Conservation (phyloP, 257 asterid species). For the Oldenlandia corymbosa region DNA sequence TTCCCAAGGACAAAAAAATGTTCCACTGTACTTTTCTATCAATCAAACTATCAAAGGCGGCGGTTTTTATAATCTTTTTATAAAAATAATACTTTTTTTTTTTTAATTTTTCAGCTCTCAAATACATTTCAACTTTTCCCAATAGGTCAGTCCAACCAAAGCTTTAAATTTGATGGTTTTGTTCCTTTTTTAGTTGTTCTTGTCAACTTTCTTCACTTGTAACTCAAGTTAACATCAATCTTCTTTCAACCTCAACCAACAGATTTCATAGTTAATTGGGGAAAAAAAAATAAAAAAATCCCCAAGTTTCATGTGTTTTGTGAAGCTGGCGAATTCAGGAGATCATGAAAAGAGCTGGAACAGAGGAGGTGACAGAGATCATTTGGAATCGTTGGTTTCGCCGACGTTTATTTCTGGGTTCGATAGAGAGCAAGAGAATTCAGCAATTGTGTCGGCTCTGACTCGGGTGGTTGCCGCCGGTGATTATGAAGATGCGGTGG, state of each 20-base stretch:
- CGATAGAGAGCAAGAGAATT: slow-evolving; percentile 61
- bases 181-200: too few relatives aligned
- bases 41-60: too few relatives aligned
- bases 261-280: too few relatives aligned
- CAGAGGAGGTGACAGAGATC: neutral
- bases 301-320: slow-evolving; percentile 18
- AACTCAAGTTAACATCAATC: neutral
- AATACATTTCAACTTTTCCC: too few relatives aligned
- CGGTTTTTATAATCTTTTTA: too few relatives aligned
- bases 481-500: neutral
- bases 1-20: too few relatives aligned
- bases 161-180: too few relatives aligned
- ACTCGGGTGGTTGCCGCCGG: slow-evolving; percentile 50
- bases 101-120: too few relatives aligned
- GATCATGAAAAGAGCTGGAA: neutral
- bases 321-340: slow-evolving; percentile 32
- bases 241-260: neutral
- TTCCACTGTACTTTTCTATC: too few relatives aligned
- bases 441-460: slow-evolving; percentile 67
- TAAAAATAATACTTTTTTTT: too few relatives aligned
- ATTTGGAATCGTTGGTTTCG: slow-evolving; percentile 13
- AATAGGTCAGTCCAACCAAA: too few relatives aligned
- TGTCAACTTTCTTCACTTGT: too few relatives aligned
- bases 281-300: neutral
- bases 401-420: slow-evolving; percentile 21